Evolutionary conservation across 2,329 filamentous ascomycete species (phyloP), one percentile per base, ranked within the genome.

Genomic region (Colletotrichum cuscutae): DNA sequence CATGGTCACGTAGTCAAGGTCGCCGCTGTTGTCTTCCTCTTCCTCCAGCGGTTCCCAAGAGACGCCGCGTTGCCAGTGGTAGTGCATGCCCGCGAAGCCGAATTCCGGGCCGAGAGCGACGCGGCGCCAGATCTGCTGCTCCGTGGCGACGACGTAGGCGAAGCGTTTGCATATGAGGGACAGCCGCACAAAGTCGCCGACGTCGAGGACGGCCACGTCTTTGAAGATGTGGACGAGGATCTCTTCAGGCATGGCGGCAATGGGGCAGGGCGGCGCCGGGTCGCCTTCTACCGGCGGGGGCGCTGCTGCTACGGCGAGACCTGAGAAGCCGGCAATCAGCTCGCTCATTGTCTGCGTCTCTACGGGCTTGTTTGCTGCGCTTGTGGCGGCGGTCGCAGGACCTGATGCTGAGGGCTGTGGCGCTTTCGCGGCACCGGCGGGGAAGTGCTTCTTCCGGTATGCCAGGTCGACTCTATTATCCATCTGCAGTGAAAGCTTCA

Each of bases 391-490:
- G 53, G 74, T 70, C 68, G 46, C 64, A 56, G 52, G n/a, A 30
- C 11, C 32, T 22, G 57, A 62, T 30, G 71, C 67, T 12, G 68
- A 74, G 11, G 77, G 72, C 35, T 75, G 75, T 4, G 79, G 75
- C 8, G 84, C 83, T 79, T 89, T 91, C 74, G 87, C 83, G 75
- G 86, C 83, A 11, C 89, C 88, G 52, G 90, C 86, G 2, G 95
- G 93, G 78, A 97, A 98, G 83, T 98, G 92, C 84, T 98, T 98
- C 78, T 94, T 93, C 78, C 94, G 94, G 85, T 98, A 99, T 69
- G 89, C 88, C 78, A 94, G 90, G 81, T 99, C 95, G 65, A 99
- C 96, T 15, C 88, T 86, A 68, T 92, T 88, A 80, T 98, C 97
- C 82, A 99, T 90, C 93, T 96, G 76, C 9, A 69, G 22, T 7